A percentile compares a stretch with the other conserved stretches of the same genome.
phyloP scores from a whole-genome alignment of 2,329 filamentous ascomycete genomes.

The Blastomyces gilchristii region DNA sequence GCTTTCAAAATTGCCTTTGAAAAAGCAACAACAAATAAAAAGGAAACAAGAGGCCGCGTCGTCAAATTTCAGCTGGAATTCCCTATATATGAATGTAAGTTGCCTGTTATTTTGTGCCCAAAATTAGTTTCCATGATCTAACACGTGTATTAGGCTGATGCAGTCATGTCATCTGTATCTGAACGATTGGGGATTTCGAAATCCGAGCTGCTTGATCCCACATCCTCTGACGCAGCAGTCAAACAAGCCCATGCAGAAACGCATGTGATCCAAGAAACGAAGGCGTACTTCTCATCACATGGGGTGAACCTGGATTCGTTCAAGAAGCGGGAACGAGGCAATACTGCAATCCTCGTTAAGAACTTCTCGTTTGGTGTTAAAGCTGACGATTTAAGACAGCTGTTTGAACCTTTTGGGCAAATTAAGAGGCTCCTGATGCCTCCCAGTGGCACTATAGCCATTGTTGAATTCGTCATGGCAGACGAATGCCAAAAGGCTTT shows the following conservation, averaged over 20 bases:
- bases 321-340: slow-evolving; percentile 72
- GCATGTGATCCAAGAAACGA: slow-evolving; percentile 90
- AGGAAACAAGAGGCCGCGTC: slow-evolving; percentile 71
- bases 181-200: slow-evolving; percentile 81
- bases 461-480: slow-evolving; percentile 74
- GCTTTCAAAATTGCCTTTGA: slow-evolving; percentile 81
- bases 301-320: slow-evolving; percentile 90
- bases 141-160: slow-evolving; percentile 48
- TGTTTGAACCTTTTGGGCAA: slow-evolving; percentile 79
- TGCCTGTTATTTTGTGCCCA: neutral
- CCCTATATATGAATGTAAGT: slow-evolving; percentile 89
- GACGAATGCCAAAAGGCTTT: slow-evolving; percentile 77
- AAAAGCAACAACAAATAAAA: slow-evolving; percentile 85
- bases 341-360: slow-evolving; percentile 82
- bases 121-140: slow-evolving; percentile 16
- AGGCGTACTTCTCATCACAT: slow-evolving; percentile 76
- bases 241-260: slow-evolving; percentile 97
- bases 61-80: slow-evolving; percentile 90
- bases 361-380: slow-evolving; percentile 83
- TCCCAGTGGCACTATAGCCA: slow-evolving; percentile 82
- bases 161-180: slow-evolving; percentile 82
- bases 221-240: slow-evolving; percentile 83
- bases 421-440: slow-evolving; percentile 81
- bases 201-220: slow-evolving; percentile 87
- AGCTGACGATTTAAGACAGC: slow-evolving; percentile 62